These are phyloP conservation scores for Lepidium aucheri DNA, from an alignment of 345 rosid genomes.

Conservation along the genomic window DNA sequence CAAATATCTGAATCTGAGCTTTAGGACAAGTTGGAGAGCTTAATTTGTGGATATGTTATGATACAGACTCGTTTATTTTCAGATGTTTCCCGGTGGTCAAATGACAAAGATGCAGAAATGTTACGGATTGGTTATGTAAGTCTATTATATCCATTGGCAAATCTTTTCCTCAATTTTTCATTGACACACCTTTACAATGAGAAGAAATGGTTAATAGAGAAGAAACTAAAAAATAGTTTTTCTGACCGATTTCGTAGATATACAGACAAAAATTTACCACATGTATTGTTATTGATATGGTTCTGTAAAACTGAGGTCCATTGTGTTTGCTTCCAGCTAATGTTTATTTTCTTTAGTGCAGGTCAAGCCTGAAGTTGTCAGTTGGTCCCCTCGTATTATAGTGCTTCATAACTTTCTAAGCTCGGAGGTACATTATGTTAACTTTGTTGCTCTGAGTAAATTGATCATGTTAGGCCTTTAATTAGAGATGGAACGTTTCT, in stretches of 20 bases:
- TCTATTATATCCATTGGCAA: slow-evolving; percentile 2
- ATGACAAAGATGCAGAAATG: slow-evolving; percentile 72
- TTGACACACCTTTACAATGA: background rate
- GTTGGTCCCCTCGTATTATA: slow-evolving; percentile 90
- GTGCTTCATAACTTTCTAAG: slow-evolving; percentile 83
- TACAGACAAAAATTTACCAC: too few relatives aligned
- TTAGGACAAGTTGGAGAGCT: background rate
- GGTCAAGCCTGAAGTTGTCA: slow-evolving; percentile 91
- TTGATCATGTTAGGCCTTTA: background rate
- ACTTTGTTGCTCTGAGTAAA: background rate
- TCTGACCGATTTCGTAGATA: background rate
- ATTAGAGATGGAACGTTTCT: background rate
- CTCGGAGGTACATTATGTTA: slow-evolving; percentile 49
- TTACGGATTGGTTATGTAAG: slow-evolving; percentile 89
- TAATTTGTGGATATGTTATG: background rate
- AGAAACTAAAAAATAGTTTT: background rate
- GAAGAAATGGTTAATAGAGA: background rate
- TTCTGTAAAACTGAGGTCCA: background rate
- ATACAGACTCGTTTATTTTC: slow-evolving; percentile 23
- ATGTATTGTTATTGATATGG: background rate
- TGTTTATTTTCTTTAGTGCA: slow-evolving; percentile 31
- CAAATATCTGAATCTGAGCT: background rate
- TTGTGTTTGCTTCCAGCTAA: slow-evolving; percentile 11
- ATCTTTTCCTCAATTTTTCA: background rate
- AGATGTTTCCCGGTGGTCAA: slow-evolving; percentile 57